These are phyloP conservation scores for Hirschfeldia incana DNA, from an alignment of 345 rosid genomes.

Conservation along the genomic window DNA sequence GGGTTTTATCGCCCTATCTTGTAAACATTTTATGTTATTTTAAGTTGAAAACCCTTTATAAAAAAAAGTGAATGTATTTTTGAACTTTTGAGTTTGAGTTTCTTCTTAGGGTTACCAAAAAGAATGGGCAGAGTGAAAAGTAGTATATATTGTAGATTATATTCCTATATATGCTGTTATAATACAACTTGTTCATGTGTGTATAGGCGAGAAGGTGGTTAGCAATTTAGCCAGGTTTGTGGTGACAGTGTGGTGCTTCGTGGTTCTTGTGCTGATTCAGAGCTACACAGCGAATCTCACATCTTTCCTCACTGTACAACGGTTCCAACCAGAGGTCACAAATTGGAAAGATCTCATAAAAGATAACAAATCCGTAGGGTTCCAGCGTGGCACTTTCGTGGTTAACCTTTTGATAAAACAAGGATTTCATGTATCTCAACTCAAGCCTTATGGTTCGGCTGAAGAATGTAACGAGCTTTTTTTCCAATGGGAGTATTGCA, in stretches of 20 bases:
- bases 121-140: too few species aligned
- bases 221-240: conserved; percentile 45
- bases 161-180: background rate
- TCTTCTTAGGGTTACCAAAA: too few species aligned
- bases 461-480: conserved; percentile 28
- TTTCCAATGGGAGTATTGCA: conserved; percentile 27
- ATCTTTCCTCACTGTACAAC: conserved; percentile 42
- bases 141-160: too few species aligned
- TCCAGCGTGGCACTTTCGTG: background rate
- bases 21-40: too few species aligned
- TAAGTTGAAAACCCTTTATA: too few species aligned
- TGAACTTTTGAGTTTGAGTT: too few species aligned
- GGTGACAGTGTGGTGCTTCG: conserved; percentile 40
- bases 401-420: background rate
- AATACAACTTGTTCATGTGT: background rate
- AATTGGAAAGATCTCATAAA: conserved; percentile 6
- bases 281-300: conserved; percentile 48
- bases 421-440: background rate
- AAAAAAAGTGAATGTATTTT: too few species aligned
- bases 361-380: conserved; percentile 23
- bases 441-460: background rate
- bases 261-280: conserved; percentile 39
- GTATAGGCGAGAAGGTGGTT: conserved; percentile 36
- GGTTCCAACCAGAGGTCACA: conserved; percentile 18
- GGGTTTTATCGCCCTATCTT: too few species aligned